phyloP scores from a whole-genome alignment of 73 alveolate genomes.

The Paramecium sonneborni region DNA sequence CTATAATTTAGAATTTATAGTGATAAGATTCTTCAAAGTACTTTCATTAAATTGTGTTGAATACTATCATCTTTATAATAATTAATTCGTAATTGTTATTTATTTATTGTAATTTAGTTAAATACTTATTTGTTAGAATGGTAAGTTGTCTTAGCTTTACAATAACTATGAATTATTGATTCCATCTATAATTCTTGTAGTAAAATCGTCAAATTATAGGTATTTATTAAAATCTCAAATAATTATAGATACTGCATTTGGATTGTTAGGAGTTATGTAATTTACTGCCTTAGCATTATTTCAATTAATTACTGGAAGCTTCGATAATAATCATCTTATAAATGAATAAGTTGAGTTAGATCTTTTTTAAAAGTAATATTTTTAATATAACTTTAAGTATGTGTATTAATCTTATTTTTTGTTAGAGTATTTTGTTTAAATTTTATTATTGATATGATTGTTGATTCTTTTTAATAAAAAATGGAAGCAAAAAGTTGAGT shows the following conservation, averaged over 20 bases:
- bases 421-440: neutral
- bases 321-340: neutral
- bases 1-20: neutral
- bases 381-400: neutral
- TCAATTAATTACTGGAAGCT: slow-evolving; percentile 27
- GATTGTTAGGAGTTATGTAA: slow-evolving; percentile 41
- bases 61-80: neutral
- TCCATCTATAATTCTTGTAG: slow-evolving; percentile 11
- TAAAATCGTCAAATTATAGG: neutral
- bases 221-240: neutral
- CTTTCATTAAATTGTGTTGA: neutral
- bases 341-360: neutral
- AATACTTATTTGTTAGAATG: neutral
- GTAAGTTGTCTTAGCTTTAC: neutral
- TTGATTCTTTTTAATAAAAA: slow-evolving; percentile 30
- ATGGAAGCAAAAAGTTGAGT: slow-evolving; percentile 42
- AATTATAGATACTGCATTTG: slow-evolving; percentile 13
- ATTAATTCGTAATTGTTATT: neutral
- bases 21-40: neutral
- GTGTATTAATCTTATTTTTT: slow-evolving; percentile 11
- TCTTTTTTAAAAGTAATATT: neutral
- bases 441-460: neutral
- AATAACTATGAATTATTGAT: neutral
- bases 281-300: slow-evolving; percentile 41
- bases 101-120: neutral